Evolutionary conservation across 1,139 yeast genomes (phyloP).

Genomic region (Blastobotrys serpentis): DNA sequence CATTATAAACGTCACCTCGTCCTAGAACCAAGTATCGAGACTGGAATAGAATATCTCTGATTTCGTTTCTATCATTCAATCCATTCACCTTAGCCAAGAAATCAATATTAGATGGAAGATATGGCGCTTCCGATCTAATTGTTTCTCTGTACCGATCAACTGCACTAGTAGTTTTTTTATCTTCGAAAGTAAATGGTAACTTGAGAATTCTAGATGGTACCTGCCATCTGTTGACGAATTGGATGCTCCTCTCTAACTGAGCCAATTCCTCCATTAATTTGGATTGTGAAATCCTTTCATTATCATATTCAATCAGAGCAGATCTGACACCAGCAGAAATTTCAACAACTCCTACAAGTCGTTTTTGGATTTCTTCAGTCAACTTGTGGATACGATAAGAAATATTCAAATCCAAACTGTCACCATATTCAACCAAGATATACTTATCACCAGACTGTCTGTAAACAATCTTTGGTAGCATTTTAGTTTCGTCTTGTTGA

Average conservation of each 20-base stretch:
- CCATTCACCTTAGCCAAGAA: conserved; percentile 88
- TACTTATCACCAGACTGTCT: conserved; percentile 98
- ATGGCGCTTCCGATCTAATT: conserved; percentile 88
- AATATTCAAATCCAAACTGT: conserved; percentile 81
- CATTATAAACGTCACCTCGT: conserved; percentile 93
- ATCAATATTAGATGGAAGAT: conserved; percentile 97
- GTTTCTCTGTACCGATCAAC: conserved; percentile 91
- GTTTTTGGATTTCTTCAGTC: conserved; percentile 60
- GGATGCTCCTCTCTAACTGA: conserved; percentile 72
- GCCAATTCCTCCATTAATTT: conserved; percentile 61
- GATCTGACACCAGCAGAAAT: conserved; percentile 98
- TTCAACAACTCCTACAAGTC: conserved; percentile 76
- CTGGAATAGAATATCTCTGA: conserved; percentile 77
- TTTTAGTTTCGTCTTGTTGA: conserved; percentile 43
- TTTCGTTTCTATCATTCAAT: conserved; percentile 63
- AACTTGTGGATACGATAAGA: conserved; percentile 82
- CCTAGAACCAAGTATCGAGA: conserved; percentile 92
- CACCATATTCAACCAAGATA: conserved; percentile 88
- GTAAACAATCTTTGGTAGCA: conserved; percentile 72
- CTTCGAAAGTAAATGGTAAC: conserved; percentile 97
- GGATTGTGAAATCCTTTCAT: conserved; percentile 45
- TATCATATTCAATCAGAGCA: conserved; percentile 80
- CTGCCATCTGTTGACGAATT: conserved; percentile 75
- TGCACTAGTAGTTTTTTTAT: conserved; percentile 80
- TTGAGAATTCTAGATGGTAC: conserved; percentile 78